Evolutionary conservation across 2,329 filamentous ascomycete species (phyloP), one percentile per base, ranked within the genome.

Genomic region (Sclerotinia spermophila): DNA sequence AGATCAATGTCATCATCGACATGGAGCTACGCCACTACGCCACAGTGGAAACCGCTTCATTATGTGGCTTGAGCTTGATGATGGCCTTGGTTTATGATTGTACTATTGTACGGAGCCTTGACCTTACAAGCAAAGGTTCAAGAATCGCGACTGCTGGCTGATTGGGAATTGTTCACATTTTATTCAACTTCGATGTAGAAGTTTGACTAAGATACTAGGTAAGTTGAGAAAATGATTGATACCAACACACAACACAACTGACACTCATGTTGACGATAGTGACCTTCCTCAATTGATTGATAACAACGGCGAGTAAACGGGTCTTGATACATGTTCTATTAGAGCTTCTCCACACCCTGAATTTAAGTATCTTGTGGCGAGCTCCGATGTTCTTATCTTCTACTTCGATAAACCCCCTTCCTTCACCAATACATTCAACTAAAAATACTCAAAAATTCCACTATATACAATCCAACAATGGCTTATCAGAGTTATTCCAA

Each of bases 1-100:
- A 65, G 44, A 51, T 38, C 44, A 64, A 64, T 51, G 61, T 51
- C 61, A 65, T 65, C 61, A 65, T 65, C n/a, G 61, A 35, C 61
- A 27, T 65, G 13, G 30, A 33, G 42, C 30, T 30, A 5, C 44
- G 27, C 44, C 42, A 44, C 44, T 30, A 59, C 42, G 44, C 42
- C 44, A 64, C 33, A 30, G 42, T 19, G 8, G n/a, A 21, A 8
- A 21, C 38, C 59, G 17, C 19, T 45, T n/a, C 48, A 53, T 8
- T 2, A 13, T 53, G 48, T 27, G 48, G 48, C 35, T 60, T 38
- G 56, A 65, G 24, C 61, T 51, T 38, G 30, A 15, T 30, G 17
- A 62, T 45, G 19, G 21, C 19, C 33, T 30, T 33, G 3, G 19
- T 35, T 15, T 33, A 53, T 30, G 13, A 53, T 27, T 53, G 15